Conservation (phyloP, 2,329 filamentous ascomycete genomes). For the Beauveria asiatica region DNA sequence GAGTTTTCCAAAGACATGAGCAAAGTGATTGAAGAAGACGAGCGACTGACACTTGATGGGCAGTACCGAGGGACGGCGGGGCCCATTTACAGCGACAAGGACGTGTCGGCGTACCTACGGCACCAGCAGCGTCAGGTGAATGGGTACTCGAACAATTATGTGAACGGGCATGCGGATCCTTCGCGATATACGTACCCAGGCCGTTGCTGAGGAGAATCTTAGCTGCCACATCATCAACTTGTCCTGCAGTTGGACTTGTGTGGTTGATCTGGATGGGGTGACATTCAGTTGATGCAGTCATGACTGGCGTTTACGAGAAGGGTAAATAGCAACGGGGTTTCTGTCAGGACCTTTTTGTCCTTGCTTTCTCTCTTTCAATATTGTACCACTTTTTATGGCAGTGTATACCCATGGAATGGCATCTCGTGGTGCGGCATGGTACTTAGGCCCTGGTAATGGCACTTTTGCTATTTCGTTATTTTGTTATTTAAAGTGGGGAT, state of each 20-base stretch:
- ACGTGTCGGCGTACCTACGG: slow-evolving; percentile 3
- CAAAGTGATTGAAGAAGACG: neutral
- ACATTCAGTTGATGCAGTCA: neutral
- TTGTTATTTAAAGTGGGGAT: too few relatives aligned
- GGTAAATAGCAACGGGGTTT: neutral
- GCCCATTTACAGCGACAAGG: slow-evolving; percentile 3
- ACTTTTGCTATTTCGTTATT: too few relatives aligned
- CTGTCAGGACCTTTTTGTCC: neutral
- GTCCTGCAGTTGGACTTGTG: neutral
- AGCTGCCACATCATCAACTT: neutral
- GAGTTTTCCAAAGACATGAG: slow-evolving; percentile 2
- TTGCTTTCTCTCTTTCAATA: neutral
- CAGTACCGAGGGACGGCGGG: neutral
- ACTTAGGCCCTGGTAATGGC: too few relatives aligned
- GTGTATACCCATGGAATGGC: neutral
- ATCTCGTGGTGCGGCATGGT: neutral
- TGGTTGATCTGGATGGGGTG: neutral
- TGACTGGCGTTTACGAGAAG: neutral
- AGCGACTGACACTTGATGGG: neutral
- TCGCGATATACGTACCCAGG: neutral
- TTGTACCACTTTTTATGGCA: neutral
- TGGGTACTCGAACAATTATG: slow-evolving; percentile 1
- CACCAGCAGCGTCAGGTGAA: slow-evolving; percentile 6
- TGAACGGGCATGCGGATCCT: neutral
- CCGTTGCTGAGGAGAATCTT: neutral